A percentile compares a stretch with the other conserved stretches of the same genome.
phyloP scores from a whole-genome alignment of 306 rosid genomes.

The Oemleria cerasiformis region DNA sequence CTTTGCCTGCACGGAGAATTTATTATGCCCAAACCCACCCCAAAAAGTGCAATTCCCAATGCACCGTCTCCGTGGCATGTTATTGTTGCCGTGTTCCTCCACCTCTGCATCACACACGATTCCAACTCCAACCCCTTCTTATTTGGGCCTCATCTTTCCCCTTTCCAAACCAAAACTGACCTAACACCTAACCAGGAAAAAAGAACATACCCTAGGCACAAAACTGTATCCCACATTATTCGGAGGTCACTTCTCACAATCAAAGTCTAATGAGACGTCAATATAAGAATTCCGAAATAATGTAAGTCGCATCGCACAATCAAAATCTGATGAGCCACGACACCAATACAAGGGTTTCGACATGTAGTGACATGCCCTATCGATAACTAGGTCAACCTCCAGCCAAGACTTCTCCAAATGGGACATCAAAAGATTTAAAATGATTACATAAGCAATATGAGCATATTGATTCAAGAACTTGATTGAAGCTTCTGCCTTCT shows the following conservation, averaged over 20 bases:
- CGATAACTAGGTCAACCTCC: too few species aligned
- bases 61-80: constrained; percentile 9
- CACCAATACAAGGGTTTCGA: too few species aligned
- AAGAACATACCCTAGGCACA: not conserved
- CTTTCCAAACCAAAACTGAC: not conserved
- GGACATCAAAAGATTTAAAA: not conserved
- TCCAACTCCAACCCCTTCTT: not conserved
- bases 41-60: constrained; percentile 34
- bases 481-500: not conserved
- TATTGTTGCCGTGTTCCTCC: not conserved
- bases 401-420: not conserved
- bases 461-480: not conserved
- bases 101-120: not conserved
- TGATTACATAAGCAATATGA: not conserved
- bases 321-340: too few species aligned
- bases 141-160: not conserved
- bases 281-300: too few species aligned
- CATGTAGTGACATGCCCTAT: too few species aligned
- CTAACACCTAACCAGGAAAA: not conserved
- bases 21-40: constrained; percentile 17
- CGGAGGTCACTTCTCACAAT: not conserved
- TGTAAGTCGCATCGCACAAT: too few species aligned
- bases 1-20: constrained; percentile 17
- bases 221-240: not conserved
- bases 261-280: not conserved